Evolutionary conservation across 495 filamentous ascomycete genomes (phyloP).

Genomic region (Podospora pseudocomata): DNA sequence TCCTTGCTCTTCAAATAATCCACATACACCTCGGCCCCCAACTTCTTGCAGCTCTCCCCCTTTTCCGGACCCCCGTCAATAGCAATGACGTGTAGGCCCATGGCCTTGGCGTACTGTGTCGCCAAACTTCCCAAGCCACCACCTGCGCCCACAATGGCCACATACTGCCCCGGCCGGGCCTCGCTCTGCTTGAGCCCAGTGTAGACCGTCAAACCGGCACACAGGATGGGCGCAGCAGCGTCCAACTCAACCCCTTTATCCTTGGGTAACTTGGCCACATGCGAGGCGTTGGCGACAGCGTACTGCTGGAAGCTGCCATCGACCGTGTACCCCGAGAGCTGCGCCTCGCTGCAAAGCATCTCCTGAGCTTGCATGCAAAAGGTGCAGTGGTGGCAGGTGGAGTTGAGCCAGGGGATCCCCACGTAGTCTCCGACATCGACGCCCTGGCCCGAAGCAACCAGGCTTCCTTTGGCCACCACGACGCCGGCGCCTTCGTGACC

Average conservation of each 20-base stretch:
- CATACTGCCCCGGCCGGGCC: slow-evolving; percentile 63
- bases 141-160: slow-evolving; percentile 80
- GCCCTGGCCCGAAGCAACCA: slow-evolving; percentile 52
- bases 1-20: slow-evolving; percentile 71
- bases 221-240: slow-evolving; percentile 74
- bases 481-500: slow-evolving; percentile 89
- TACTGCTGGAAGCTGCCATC: slow-evolving; percentile 92
- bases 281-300: slow-evolving; percentile 72
- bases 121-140: slow-evolving; percentile 77
- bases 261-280: slow-evolving; percentile 72
- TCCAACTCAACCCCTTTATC: slow-evolving; percentile 58
- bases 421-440: slow-evolving; percentile 73
- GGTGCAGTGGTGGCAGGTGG: slow-evolving; percentile 68
- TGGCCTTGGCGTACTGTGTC: slow-evolving; percentile 78
- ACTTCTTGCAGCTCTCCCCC: slow-evolving; percentile 58
- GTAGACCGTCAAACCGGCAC: slow-evolving; percentile 84
- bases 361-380: slow-evolving; percentile 67
- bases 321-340: slow-evolving; percentile 80
- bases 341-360: slow-evolving; percentile 65
- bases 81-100: slow-evolving; percentile 75
- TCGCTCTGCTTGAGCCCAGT: slow-evolving; percentile 79
- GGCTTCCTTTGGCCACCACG: slow-evolving; percentile 69
- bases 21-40: slow-evolving; percentile 68
- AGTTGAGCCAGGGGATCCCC: slow-evolving; percentile 88
- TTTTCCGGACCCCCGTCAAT: slow-evolving; percentile 80